Evolutionary conservation across 768 basidiomycete genomes (phyloP).

Genomic region (Fibroporia radiculosa): DNA sequence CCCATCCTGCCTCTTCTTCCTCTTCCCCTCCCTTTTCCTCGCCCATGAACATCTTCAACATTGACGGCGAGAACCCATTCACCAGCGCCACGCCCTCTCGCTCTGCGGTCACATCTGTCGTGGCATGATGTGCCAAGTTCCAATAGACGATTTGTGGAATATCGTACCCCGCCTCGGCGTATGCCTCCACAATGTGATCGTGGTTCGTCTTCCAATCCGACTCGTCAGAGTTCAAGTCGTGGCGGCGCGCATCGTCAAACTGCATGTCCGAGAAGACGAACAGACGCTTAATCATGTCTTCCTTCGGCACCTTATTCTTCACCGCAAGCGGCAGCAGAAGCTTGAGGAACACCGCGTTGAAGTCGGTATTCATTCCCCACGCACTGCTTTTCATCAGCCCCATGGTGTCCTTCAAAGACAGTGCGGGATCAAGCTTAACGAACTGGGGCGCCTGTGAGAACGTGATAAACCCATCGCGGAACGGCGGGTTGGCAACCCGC

Average conservation of each 20-base stretch:
- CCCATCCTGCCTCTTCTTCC: slow-evolving; percentile 16
- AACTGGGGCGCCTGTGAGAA: slow-evolving; percentile 49
- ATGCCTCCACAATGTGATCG: slow-evolving; percentile 46
- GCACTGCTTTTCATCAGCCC: slow-evolving; percentile 24
- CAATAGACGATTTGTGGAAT: slow-evolving; percentile 71
- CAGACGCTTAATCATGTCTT: slow-evolving; percentile 69
- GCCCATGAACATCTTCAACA: slow-evolving; percentile 70
- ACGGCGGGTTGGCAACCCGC: slow-evolving; percentile 54
- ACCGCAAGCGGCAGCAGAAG: slow-evolving; percentile 57
- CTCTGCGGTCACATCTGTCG: slow-evolving; percentile 43
- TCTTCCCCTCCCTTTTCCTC: slow-evolving; percentile 31
- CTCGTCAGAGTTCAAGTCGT: not conserved
- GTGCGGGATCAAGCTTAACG: slow-evolving; percentile 37
- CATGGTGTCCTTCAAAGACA: slow-evolving; percentile 32
- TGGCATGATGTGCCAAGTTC: slow-evolving; percentile 37
- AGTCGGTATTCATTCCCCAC: slow-evolving; percentile 58
- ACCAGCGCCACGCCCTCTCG: slow-evolving; percentile 58
- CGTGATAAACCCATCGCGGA: slow-evolving; percentile 59
- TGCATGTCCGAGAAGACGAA: slow-evolving; percentile 81
- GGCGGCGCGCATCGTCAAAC: slow-evolving; percentile 39
- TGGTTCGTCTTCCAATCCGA: slow-evolving; percentile 55
- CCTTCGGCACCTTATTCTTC: slow-evolving; percentile 45
- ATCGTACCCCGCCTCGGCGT: slow-evolving; percentile 55
- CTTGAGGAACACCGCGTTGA: slow-evolving; percentile 52
- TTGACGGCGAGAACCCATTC: slow-evolving; percentile 60